Percentiles rank a stretch among this genome's conserved stretches.
Evolutionary conservation across 345 rosid genomes (phyloP).

Genomic region (Rhodamnia argentea): DNA sequence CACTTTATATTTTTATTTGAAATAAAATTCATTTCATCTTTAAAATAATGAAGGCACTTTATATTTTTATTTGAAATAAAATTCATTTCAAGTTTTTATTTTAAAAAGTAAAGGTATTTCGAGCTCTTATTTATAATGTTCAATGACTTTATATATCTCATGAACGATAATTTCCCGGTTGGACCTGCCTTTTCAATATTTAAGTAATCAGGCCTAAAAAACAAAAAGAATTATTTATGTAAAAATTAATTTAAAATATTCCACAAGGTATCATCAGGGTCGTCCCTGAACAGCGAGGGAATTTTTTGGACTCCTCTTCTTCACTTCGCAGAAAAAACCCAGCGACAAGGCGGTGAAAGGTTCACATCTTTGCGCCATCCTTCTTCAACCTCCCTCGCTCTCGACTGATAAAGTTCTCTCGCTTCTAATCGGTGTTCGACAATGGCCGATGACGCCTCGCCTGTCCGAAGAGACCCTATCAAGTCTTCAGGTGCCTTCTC

Average conservation of each 20-base stretch:
- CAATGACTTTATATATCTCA: background rate
- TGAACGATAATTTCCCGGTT: background rate
- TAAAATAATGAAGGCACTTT: no score
- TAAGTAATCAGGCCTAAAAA: background rate
- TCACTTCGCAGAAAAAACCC: background rate
- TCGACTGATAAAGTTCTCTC: background rate
- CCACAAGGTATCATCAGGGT: background rate
- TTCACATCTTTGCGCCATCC: background rate
- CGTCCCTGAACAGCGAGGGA: background rate
- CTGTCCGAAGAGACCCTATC: conserved; percentile 56
- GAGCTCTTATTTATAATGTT: background rate
- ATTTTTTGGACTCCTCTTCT: background rate
- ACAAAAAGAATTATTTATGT: background rate
- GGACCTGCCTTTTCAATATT: background rate
- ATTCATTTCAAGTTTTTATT: no score
- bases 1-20: no score
- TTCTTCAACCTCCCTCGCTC: background rate
- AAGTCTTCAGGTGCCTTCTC: conserved; percentile 51
- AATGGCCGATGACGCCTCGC: conserved; percentile 64
- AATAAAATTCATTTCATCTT: no score
- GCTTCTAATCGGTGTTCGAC: background rate
- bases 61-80: no score
- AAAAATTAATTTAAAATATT: background rate
- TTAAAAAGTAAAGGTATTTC: no score
- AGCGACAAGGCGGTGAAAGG: background rate